phyloP scores from a whole-genome alignment of 495 filamentous ascomycete genomes.

The Elasticomyces elasticus region DNA sequence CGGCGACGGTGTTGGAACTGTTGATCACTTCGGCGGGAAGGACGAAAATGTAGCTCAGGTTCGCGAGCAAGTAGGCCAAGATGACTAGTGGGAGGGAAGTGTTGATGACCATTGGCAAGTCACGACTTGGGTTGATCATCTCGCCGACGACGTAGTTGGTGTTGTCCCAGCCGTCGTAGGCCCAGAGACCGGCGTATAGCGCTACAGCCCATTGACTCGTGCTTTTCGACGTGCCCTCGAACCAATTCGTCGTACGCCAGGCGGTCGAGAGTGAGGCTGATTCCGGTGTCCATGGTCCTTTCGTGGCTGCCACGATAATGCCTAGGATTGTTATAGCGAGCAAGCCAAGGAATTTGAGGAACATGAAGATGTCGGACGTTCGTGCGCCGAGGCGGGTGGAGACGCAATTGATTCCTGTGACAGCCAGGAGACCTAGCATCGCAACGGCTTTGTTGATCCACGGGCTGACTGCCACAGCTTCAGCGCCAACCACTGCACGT shows the following conservation, averaged over 20 bases:
- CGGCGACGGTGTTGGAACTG: conserved; percentile 81
- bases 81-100: conserved; percentile 96
- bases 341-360: conserved; percentile 87
- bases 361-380: conserved; percentile 84
- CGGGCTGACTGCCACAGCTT: conserved; percentile 60
- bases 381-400: conserved; percentile 79
- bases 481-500: conserved; percentile 70
- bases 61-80: conserved; percentile 77
- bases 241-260: conserved; percentile 72
- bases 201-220: conserved; percentile 81
- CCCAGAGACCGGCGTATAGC: conserved; percentile 92
- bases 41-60: conserved; percentile 88
- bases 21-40: conserved; percentile 73
- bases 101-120: conserved; percentile 90
- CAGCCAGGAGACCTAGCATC: conserved; percentile 58
- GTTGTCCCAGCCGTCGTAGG: conserved; percentile 98
- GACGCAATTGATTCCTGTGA: conserved; percentile 79
- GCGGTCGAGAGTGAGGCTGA: conserved; percentile 34
- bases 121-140: conserved; percentile 81
- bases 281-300: conserved; percentile 44
- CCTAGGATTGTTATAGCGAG: conserved; percentile 80
- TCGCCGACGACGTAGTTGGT: conserved; percentile 96
- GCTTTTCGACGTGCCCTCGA: conserved; percentile 72
- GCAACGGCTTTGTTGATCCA: conserved; percentile 92
- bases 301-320: conserved; percentile 79